Percentiles rank a stretch among this genome's conserved stretches.
phyloP scores from a whole-genome alignment of 352 stramenopile genomes.

The Pythium vanterpoolii region DNA sequence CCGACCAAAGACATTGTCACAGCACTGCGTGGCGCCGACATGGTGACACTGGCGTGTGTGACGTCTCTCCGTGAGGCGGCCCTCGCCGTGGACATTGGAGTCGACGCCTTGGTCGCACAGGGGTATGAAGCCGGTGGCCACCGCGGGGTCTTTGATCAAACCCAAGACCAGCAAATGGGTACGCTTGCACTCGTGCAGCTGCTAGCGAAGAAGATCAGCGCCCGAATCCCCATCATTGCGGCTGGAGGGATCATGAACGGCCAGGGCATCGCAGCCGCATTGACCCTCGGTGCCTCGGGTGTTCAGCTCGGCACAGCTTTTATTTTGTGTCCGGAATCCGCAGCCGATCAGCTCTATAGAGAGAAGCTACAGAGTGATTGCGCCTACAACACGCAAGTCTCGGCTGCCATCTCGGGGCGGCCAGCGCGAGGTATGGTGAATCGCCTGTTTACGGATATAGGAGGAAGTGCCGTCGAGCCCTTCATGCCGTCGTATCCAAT shows the following conservation, averaged over 20 bases:
- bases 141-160: conserved; percentile 42
- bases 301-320: conserved; percentile 70
- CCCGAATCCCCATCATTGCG: conserved; percentile 45
- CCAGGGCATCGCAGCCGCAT: conserved; percentile 32
- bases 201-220: conserved; percentile 28
- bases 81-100: conserved; percentile 12
- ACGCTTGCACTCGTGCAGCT: conserved; percentile 52
- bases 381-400: conserved; percentile 27
- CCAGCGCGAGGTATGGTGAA: conserved; percentile 45
- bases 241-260: conserved; percentile 54
- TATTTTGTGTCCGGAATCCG: conserved; percentile 41
- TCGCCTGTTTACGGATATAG: conserved; percentile 32
- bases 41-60: conserved; percentile 40
- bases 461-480: background rate
- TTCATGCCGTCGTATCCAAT: conserved; percentile 20
- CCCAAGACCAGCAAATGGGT: conserved; percentile 23
- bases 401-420: conserved; percentile 36
- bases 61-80: conserved; percentile 41
- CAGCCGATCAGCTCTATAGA: conserved; percentile 31
- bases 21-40: conserved; percentile 35
- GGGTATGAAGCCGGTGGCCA: conserved; percentile 59
- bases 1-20: conserved; percentile 26
- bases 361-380: conserved; percentile 21
- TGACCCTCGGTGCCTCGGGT: conserved; percentile 41
- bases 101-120: conserved; percentile 56